Conservation (phyloP, 2,329 filamentous ascomycete species). For the Sporothrix inflata region DNA sequence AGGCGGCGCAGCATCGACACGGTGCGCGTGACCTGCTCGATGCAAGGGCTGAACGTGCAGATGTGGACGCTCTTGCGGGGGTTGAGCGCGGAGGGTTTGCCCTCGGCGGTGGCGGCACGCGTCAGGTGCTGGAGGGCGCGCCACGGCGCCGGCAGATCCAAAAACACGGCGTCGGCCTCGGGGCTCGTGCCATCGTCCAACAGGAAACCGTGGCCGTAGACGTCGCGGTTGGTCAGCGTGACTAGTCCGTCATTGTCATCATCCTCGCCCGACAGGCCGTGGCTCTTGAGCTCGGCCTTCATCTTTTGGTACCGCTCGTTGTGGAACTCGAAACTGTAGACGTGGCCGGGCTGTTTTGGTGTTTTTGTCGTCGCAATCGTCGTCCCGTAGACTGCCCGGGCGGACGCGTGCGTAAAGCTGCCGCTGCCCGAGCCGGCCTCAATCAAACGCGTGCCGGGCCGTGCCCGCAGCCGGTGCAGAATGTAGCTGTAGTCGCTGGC, state of each 20-base stretch:
- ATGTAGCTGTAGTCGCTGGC: conserved; percentile 87
- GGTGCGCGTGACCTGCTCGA: conserved; percentile 91
- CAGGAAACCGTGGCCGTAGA: conserved; percentile 75
- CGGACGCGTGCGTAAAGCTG: conserved; percentile 80
- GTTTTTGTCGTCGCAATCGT: conserved; percentile 39
- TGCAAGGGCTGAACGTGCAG: conserved; percentile 95
- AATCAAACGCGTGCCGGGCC: conserved; percentile 73
- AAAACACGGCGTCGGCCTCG: conserved; percentile 71
- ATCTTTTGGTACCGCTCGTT: conserved; percentile 71
- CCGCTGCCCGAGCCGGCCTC: conserved; percentile 83
- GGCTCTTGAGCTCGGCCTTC: conserved; percentile 68
- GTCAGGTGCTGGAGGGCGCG: conserved; percentile 76
- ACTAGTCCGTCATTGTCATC: conserved; percentile 58
- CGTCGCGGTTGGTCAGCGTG: conserved; percentile 75
- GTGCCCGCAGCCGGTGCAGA: conserved; percentile 72
- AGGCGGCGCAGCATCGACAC: conserved; percentile 77
- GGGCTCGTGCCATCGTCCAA: conserved; percentile 62
- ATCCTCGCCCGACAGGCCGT: conserved; percentile 53
- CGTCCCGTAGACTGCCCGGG: conserved; percentile 72
- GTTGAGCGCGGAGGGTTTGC: conserved; percentile 62
- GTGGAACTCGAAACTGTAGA: conserved; percentile 85
- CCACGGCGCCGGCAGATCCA: conserved; percentile 83
- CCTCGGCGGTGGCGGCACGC: conserved; percentile 43
- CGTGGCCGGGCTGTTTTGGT: conserved; percentile 56
- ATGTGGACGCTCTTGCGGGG: conserved; percentile 73